Evolutionary conservation across 2,329 filamentous ascomycete species (phyloP), one percentile per base, ranked within the genome.

Genomic region (Hymenoscyphus fructigenus): DNA sequence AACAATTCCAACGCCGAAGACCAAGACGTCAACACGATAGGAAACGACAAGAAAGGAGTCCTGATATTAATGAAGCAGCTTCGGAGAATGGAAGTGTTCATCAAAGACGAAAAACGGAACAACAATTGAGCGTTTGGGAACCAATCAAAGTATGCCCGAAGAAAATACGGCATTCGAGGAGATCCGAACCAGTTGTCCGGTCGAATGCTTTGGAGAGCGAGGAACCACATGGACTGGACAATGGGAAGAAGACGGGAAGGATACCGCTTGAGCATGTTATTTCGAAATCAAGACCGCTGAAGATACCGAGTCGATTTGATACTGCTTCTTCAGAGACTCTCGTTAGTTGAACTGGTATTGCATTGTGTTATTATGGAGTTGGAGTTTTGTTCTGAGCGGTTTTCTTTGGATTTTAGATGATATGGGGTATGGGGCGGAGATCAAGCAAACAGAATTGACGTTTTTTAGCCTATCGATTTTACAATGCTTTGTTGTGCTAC

Each of bases 371-470:
- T 23, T 23, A 50, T 50, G 20, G 44, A 9, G 44, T 50, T 50
- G 44, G 9, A 23, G 41, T 10, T 50, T 50, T 50, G 20, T 50
- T 3, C 34, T 36, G 34, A 36, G 34, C 34, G 34, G 2, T 36
- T 36, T 36, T 9, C 9, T 36, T 50, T 50, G 3, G 14, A 4
- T 50, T 23, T 12, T 50, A 50, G 53, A 10, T 57, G 26, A 20
- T 29, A 32, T 28, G 53, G 26, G 23, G 12, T 7, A 57, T 17
- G 53, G 26, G 26, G 26, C 53, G 28, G 26, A 14, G 7, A 57
- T 28, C 53, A 57, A 34, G 53, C 26, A 57, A 57, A 57, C 53
- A 57, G 53, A 57, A 57, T 32, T 32, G 53, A 57, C 32, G 53
- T n/a, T 34, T 32, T 34, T n/a, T 32, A 32, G 3, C 26, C 53